Percentiles rank a stretch among this genome's conserved stretches.
Evolutionary conservation across 495 filamentous ascomycete species (phyloP).

Genomic region (Jackrogersella minutella): DNA sequence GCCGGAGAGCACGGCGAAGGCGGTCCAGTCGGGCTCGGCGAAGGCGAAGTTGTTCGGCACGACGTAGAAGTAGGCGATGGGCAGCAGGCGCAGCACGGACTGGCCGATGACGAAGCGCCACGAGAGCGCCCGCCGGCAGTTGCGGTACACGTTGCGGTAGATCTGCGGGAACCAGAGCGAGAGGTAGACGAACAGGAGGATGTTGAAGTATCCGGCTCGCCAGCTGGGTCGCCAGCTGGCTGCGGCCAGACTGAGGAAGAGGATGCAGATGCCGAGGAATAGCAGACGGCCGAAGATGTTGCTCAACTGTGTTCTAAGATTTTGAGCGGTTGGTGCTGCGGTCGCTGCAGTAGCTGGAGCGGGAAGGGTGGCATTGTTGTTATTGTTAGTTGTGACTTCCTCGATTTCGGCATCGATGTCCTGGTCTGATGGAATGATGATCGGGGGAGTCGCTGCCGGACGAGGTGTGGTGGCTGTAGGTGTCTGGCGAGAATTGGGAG

Average conservation of each 20-base stretch:
- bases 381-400: slow-evolving; percentile 50
- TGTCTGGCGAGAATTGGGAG: slow-evolving; percentile 63
- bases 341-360: slow-evolving; percentile 48
- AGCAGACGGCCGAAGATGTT: slow-evolving; percentile 84
- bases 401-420: slow-evolving; percentile 70
- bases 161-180: slow-evolving; percentile 95
- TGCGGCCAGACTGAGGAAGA: slow-evolving; percentile 79
- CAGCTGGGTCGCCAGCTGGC: slow-evolving; percentile 75
- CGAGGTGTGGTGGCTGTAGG: slow-evolving; percentile 65
- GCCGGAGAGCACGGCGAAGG: slow-evolving; percentile 67
- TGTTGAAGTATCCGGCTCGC: slow-evolving; percentile 74
- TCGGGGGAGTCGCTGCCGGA: slow-evolving; percentile 55
- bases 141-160: slow-evolving; percentile 85
- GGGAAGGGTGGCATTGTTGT: slow-evolving; percentile 39
- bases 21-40: slow-evolving; percentile 70
- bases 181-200: slow-evolving; percentile 73
- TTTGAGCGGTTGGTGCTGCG: slow-evolving; percentile 41
- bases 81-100: slow-evolving; percentile 75
- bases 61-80: slow-evolving; percentile 84
- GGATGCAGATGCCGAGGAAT: slow-evolving; percentile 70
- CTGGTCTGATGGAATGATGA: slow-evolving; percentile 87
- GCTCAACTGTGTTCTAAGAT: slow-evolving; percentile 60
- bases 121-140: slow-evolving; percentile 84
- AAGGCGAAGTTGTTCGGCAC: slow-evolving; percentile 79
- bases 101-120: slow-evolving; percentile 91